Percentiles rank a stretch among this genome's conserved stretches.
phyloP scores from a whole-genome alignment of 805 yeast species.

The Cyberlindnera mrakii region DNA sequence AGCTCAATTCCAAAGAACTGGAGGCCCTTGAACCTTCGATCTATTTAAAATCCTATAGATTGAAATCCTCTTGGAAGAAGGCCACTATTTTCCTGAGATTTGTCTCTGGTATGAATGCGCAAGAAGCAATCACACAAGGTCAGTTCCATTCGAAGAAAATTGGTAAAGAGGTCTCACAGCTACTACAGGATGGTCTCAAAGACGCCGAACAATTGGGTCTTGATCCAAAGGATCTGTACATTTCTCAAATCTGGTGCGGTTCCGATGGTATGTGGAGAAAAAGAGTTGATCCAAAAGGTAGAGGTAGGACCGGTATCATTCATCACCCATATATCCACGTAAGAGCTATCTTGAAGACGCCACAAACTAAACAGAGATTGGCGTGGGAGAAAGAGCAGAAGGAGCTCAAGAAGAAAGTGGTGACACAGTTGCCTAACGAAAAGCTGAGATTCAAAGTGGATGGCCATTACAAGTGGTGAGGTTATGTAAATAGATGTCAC shows the following conservation, averaged over 20 bases:
- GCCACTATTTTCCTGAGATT: conserved; percentile 75
- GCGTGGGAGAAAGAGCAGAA: conserved; percentile 52
- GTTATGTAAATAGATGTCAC: conserved; percentile 1
- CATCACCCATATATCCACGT: conserved; percentile 76
- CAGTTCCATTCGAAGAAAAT: conserved; percentile 81
- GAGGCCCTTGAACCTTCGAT: conserved; percentile 83
- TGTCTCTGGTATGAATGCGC: conserved; percentile 62
- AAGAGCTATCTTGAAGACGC: conserved; percentile 66
- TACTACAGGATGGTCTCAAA: conserved; percentile 64
- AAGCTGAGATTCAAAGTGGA: conserved; percentile 43
- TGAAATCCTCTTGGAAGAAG: conserved; percentile 85
- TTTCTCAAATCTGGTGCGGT: conserved; percentile 86
- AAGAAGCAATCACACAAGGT: conserved; percentile 83
- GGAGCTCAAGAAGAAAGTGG: conserved; percentile 45
- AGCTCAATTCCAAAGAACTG: conserved; percentile 58
- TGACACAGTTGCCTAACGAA: conserved; percentile 38
- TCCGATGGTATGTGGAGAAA: conserved; percentile 73
- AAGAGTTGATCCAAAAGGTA: conserved; percentile 76
- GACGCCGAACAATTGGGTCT: conserved; percentile 48
- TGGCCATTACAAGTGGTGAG: conserved; percentile 52
- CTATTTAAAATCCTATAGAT: conserved; percentile 72
- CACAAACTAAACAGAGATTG: conserved; percentile 55
- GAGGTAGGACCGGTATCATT: conserved; percentile 83
- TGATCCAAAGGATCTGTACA: conserved; percentile 55
- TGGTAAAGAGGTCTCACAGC: conserved; percentile 70